Evolutionary conservation across 805 yeast genomes (phyloP), one percentile per base, ranked within the genome.

Genomic region (Nakazawaea wyomingensis): DNA sequence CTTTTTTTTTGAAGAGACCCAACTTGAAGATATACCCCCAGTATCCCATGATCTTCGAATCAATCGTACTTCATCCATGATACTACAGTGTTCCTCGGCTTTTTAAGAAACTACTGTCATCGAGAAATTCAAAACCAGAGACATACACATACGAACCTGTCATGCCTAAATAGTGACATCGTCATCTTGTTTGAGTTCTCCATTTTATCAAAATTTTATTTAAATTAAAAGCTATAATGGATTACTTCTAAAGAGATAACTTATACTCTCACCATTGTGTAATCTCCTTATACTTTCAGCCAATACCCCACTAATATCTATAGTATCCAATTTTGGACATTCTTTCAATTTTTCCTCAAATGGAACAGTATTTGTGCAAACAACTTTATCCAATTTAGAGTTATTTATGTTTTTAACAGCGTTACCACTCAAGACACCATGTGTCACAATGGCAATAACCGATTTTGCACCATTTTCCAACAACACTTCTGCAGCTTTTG

Each of bases 241-340:
- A 31, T 83, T 82, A 61, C 81, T 74, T 53, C 79, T 82, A 65
- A 85, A 85, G 50, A 85, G 68, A 63, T 82, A 85, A 9, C 89
- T 82, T 45, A 85, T 80, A 63, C 90, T 82, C 66, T 85, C 95
- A 65, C 95, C 95, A 54, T 85, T 83, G 62, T 85, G 95, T 59
- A 85, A 72, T 65, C 95, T 78, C 68, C 95, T 79, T 48, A 85
- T 78, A 48, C 89, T 81, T 64, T 85, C 95, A 24, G 91, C 91
- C 48, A 85, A 65, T 6, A 81, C 85, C 29, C 86, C 77, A 51
- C 83, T 74, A 37, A 85, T 75, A 62, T 85, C 93, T 45, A 85
- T 77, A 16, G 76, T 68, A 50, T 80, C 86, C 50, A 85, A 66
- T 54, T 72, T 79, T 13, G 84, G 78, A 56, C 89, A 81, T 18